Evolutionary conservation across 2,329 filamentous ascomycete genomes (phyloP).

Genomic region (Verticillium longisporum): DNA sequence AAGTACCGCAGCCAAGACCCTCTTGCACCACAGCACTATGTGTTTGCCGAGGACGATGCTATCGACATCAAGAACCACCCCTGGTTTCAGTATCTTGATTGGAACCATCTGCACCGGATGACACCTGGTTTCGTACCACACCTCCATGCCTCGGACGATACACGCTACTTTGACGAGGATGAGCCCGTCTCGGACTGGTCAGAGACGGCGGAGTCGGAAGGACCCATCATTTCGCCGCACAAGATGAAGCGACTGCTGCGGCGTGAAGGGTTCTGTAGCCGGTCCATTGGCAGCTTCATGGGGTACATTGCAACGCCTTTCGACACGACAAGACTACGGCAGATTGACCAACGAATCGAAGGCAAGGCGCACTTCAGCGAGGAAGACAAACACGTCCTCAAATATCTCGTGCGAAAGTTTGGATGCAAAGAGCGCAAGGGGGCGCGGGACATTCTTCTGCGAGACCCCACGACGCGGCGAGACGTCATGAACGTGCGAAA

Average conservation of each 20-base stretch:
- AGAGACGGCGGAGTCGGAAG: slow-evolving; percentile 27
- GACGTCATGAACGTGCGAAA: slow-evolving; percentile 76
- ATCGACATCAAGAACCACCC: slow-evolving; percentile 83
- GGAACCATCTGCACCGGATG: slow-evolving; percentile 66
- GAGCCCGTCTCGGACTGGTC: slow-evolving; percentile 62
- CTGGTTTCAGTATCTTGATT: slow-evolving; percentile 76
- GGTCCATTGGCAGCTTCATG: slow-evolving; percentile 23
- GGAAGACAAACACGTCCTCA: slow-evolving; percentile 34
- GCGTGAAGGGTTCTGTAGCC: slow-evolving; percentile 30
- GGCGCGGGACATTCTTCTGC: slow-evolving; percentile 75
- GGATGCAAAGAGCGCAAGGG: slow-evolving; percentile 66
- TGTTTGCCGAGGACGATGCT: slow-evolving; percentile 71
- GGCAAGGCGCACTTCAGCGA: slow-evolving; percentile 22
- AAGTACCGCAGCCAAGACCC: slow-evolving; percentile 8
- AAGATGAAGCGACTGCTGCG: slow-evolving; percentile 24
- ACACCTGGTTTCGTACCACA: slow-evolving; percentile 75
- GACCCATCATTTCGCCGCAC: not conserved
- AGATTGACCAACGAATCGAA: slow-evolving; percentile 42
- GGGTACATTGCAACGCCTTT: slow-evolving; percentile 40
- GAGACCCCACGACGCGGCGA: slow-evolving; percentile 61
- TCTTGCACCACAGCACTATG: slow-evolving; percentile 42
- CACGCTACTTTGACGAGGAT: slow-evolving; percentile 86
- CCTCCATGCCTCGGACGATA: slow-evolving; percentile 62
- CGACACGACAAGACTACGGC: slow-evolving; percentile 39
- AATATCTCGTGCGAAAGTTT: slow-evolving; percentile 42